A percentile compares a stretch with the other conserved stretches of the same genome.
These are phyloP conservation scores for Tanacetum coccineum DNA, from an alignment of 129 eudicot genomes.

Conservation along the genomic window DNA sequence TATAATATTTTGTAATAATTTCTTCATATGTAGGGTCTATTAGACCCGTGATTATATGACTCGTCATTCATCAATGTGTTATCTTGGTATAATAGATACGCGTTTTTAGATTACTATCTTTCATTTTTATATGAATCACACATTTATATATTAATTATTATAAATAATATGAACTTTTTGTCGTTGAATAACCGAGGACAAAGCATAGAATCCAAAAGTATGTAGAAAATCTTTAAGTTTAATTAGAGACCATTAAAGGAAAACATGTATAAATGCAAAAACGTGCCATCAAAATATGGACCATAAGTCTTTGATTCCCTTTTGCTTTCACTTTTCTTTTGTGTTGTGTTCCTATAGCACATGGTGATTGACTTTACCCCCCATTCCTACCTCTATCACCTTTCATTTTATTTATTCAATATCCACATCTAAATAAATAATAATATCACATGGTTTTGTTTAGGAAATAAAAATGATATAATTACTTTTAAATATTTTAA, in stretches of 20 bases:
- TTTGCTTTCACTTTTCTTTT: conserved; percentile 26
- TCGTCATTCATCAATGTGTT: not conserved
- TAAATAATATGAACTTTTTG: not conserved
- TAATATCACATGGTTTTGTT: not conserved
- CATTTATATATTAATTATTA: not conserved
- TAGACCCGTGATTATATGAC: conserved; percentile 10
- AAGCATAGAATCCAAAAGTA: conserved; percentile 4
- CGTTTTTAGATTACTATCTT: conserved; percentile 13
- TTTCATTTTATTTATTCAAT: not conserved
- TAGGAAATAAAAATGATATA: not conserved
- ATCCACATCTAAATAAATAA: not conserved
- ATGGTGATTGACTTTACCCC: conserved; percentile 20
- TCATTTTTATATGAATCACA: not conserved
- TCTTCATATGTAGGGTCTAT: conserved; percentile 2
- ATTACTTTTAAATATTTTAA: not conserved
- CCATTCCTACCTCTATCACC: not conserved
- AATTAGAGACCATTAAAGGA: conserved; percentile 16
- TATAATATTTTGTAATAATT: not conserved
- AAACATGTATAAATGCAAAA: conserved; percentile 43
- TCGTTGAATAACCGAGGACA: conserved; percentile 11
- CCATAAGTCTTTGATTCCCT: conserved; percentile 35
- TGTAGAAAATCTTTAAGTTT: conserved; percentile 5
- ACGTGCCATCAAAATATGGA: conserved; percentile 39
- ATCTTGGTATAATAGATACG: conserved; percentile 3
- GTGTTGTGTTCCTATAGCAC: conserved; percentile 21